Percentiles rank a stretch among this genome's conserved stretches.
Conservation (phyloP, 1,284 basidiomycete species). For the Amylostereum areolatum region DNA sequence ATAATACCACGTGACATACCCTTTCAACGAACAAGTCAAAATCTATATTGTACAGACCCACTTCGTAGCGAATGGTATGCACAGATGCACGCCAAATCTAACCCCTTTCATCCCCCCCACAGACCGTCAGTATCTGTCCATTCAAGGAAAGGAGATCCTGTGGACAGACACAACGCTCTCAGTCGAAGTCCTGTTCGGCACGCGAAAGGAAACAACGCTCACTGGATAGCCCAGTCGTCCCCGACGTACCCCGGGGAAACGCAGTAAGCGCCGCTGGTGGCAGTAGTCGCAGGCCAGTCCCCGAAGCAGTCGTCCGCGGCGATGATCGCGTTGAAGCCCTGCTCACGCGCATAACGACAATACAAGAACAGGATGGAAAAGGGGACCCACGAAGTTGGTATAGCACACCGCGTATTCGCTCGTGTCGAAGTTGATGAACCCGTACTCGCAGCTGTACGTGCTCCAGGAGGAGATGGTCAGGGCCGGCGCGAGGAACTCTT, state of each 20-base stretch:
- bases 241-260: neutral
- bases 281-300: constrained; percentile 1
- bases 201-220: neutral
- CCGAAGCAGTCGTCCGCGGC: constrained; percentile 1
- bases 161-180: too few species aligned
- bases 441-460: neutral
- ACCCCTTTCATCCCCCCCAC: too few species aligned
- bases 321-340: constrained; percentile 1
- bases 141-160: too few species aligned
- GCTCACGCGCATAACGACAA: neutral
- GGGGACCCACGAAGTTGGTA: neutral
- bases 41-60: too few species aligned
- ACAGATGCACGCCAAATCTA: too few species aligned
- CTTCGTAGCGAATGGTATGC: too few species aligned
- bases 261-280: neutral
- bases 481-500: neutral
- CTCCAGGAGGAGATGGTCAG: neutral
- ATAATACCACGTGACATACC: too few species aligned
- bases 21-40: too few species aligned
- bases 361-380: neutral
- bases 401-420: constrained; percentile 1
- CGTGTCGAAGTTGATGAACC: constrained; percentile 1
- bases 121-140: too few species aligned
- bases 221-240: neutral
- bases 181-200: too few species aligned